Percentiles rank a stretch among this genome's conserved stretches.
phyloP scores from a whole-genome alignment of 2,329 filamentous ascomycete genomes.

The Aspergillus candidus region DNA sequence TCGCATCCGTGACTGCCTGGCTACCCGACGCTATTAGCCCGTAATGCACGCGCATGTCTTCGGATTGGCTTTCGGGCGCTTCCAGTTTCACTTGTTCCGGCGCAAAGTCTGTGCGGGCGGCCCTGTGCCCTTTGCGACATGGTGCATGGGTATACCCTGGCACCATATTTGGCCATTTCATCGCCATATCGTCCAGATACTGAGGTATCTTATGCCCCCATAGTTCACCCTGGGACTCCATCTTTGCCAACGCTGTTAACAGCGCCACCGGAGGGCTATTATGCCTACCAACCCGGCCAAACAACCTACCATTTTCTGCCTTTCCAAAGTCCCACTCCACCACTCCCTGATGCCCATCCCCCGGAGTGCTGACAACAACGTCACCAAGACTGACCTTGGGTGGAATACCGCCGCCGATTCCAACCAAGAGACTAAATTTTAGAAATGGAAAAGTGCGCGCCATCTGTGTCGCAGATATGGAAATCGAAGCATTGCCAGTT shows the following conservation, averaged over 20 bases:
- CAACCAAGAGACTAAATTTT: slow-evolving; percentile 36
- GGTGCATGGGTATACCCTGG: too few species aligned
- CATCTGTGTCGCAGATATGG: slow-evolving; percentile 10
- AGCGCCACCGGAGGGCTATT: slow-evolving; percentile 2
- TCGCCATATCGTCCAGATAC: too few species aligned
- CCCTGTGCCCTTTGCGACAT: too few species aligned
- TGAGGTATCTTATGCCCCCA: too few species aligned
- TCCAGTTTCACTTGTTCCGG: too few species aligned
- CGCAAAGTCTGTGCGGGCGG: too few species aligned
- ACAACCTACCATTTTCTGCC: neutral
- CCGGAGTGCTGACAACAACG: slow-evolving; percentile 21
- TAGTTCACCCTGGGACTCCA: too few species aligned
- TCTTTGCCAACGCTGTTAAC: neutral
- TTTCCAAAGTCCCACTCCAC: slow-evolving; percentile 25
- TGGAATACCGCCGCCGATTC: slow-evolving; percentile 34
- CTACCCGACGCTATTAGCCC: neutral
- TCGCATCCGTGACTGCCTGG: neutral
- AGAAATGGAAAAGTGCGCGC: slow-evolving; percentile 14
- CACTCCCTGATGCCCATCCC: slow-evolving; percentile 13
- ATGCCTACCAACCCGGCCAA: neutral
- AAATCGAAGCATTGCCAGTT: slow-evolving; percentile 21
- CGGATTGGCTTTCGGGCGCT: neutral
- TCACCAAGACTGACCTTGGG: slow-evolving; percentile 25
- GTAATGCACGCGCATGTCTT: neutral
- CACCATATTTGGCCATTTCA: too few species aligned